Conservation (phyloP, 78 protist genomes). For the Dictyostelium capitatum region DNA sequence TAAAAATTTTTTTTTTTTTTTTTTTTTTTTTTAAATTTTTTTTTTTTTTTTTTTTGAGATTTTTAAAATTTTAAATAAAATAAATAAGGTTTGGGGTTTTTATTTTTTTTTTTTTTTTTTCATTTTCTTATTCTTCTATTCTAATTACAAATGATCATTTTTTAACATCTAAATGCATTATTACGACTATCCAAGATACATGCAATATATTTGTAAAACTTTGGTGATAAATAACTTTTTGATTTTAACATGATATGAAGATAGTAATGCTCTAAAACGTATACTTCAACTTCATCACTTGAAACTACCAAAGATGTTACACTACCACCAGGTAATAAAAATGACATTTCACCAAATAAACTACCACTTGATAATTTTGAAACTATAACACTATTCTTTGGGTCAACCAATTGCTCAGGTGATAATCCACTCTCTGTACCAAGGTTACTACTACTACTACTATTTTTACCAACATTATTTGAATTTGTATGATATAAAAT, state of each 20-base stretch:
- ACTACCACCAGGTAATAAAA: conserved; percentile 63
- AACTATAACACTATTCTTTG: neutral
- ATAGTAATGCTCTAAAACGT: conserved; percentile 78
- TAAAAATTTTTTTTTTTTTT: too few species aligned
- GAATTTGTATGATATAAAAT: neutral
- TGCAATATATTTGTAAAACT: conserved; percentile 83
- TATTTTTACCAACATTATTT: neutral
- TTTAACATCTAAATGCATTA: too few species aligned
- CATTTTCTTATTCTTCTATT: neutral
- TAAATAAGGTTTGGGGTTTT: too few species aligned
- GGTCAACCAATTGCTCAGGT: conserved; percentile 10
- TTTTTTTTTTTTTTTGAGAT: too few species aligned
- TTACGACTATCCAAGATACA: conserved; percentile 59
- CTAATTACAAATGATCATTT: neutral
- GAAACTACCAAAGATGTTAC: conserved; percentile 70
- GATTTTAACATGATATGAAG: conserved; percentile 75
- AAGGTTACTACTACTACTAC: neutral
- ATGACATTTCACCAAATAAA: conserved; percentile 84
- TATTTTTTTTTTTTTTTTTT: too few species aligned
- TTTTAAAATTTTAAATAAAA: too few species aligned
- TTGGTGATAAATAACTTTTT: conserved; percentile 66
- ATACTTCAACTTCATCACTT: conserved; percentile 75
- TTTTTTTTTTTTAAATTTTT: too few species aligned
- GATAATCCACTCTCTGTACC: neutral
- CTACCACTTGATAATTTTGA: conserved; percentile 43